Evolutionary conservation across 1,139 yeast genomes (phyloP), one percentile per base, ranked within the genome.

Genomic region (Protomyces inouyei): DNA sequence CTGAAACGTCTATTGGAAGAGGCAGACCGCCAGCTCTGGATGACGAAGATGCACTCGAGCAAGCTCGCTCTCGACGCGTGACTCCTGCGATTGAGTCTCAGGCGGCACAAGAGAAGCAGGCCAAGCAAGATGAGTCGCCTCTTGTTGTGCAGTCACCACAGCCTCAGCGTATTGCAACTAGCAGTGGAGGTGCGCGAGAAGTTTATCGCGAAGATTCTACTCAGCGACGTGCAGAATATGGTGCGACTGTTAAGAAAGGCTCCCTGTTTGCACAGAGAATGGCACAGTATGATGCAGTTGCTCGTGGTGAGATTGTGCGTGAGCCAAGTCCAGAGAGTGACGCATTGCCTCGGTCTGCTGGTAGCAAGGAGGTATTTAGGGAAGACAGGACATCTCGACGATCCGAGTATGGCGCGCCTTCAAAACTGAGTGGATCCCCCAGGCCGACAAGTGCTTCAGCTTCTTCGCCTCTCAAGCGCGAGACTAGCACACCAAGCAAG

Each of bases 31-130:
- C 63, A 12, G 16, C 52, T 16, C 8, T 59, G 43, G 55, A 52
- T 28, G 53, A 59, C 35, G 63, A 59, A n/a, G 63, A 59, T 32
- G 63, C 57, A 3, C 35, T 59, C 4, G 63, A 59, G 37, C 55
- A 36, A 16, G 45, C 54, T 8, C 56, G 63, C 21, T 35, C 57
- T 1, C 63, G 63, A 28, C 56, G 63, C 40, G 63, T 59, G 28
- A 59, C 63, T 3, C 63, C 63, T 6, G 63, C 63, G 5, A 52
- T 59, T 28, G 63, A 59, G 45, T 32, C 53, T n/a, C 45, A 40
- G 10, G 48, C 48, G 14, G 48, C 48, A 21, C 48, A 43, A 43
- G 43, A 37, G 43, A n/a, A 43, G 25, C 37, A 32, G 14, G 18
- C 60, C 9, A n/a, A 43, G 25, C 23, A 5, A 16, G 48, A 43